Base-by-base conservation (phyloP, 2,329 filamentous ascomycete genomes). In the Aureobasidium sp. region DNA sequence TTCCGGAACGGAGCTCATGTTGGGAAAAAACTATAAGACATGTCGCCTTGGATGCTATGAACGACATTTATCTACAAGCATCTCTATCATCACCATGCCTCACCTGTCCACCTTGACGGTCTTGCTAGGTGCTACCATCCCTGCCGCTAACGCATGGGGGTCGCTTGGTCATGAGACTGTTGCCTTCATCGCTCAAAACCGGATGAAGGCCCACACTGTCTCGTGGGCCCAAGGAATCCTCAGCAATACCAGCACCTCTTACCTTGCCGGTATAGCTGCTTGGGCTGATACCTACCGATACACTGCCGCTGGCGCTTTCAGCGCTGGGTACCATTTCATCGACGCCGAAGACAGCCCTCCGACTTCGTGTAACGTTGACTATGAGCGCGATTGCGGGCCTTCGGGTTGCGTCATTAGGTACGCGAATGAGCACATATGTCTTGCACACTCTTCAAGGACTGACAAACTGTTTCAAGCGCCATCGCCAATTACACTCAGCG, bases 211-310 rank as follows among this genome's bases (percentile, higher is more conserved):
- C 19, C 65, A 71, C 17, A 79, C 79, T 3, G 71, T 72, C 57
- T 65, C 71, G 19, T 82, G 76, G 68, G 75, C 78, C 40, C 72
- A 74, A 63, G 65, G 64, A 54, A 73, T 79, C 40, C 71, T 83
- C 6, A 71, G 69, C 60, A 67, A 69, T 57, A 75, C 77, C 40
- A 74, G 72, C 3, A 74, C 73, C 23, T 70, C 72, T 21, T 82
- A 81, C 66, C 72, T 81, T 15, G 79, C 78, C 53, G 77, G 74
- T 60, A 72, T 81, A 17, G 79, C 80, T 13, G 79, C 78, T 1
- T 83, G 80, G 79, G 79, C 80, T 1, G 80, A 83, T 64, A 70
- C 68, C 31, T 82, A 79, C 66, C 76, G 79, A 27, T 73, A 74
- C 55, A 79, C 76, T 1, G 64, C 69, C n/a, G 79, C 69, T 31